Base-by-base conservation (phyloP, 441 rosid genomes). In the Aleurites moluccanus region DNA sequence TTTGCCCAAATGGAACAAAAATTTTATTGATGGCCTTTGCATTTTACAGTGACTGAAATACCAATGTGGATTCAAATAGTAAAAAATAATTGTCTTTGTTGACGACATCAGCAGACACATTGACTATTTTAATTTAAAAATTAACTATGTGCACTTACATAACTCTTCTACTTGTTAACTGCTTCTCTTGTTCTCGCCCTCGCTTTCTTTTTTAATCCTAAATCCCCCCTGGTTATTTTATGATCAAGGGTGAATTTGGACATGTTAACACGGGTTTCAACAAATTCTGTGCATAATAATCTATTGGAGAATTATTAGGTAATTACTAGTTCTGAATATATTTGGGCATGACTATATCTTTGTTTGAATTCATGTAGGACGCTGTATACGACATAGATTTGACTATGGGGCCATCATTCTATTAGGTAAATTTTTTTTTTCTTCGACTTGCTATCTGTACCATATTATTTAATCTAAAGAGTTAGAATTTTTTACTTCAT, bases 401-500 rank as follows among this genome's bases (percentile, higher is more conserved):
- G 99, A 96, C 78, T 93, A 93, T 86, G 99, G 99, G 74, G 97
- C 98, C 76, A 86, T 96, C 85, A 88, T 96, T 77, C 84, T 93
- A 14, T 78, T 96, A 80, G 98, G 99, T 93, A 91, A 78, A n/a
- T n/a, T n/a, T n/a, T 65, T 62, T 23, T 62, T 62, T 40, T 20
- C 28, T 23, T 56, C 33, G 11, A 18, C 57, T 25, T 10, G 23
- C 45, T 14, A n/a, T 55, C 11, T 10, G 2, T 14, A n/a, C 11
- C 25, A 16, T 57, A 11, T 52, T 15, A n/a, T 13, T 45, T 30
- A 30, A 30, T 30, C 2, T 30, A 2, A 30, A 30, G 33, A 57
- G 61, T 57, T 57, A 1, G 20, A 6, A 45, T 1, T n/a, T n/a
- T n/a, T n/a, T n/a, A n/a, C n/a, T n/a, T 53, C 23, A 45, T 25